Base-by-base conservation (phyloP, 2,329 filamentous ascomycete genomes). In the Lasiodiplodia hormozganensis region DNA sequence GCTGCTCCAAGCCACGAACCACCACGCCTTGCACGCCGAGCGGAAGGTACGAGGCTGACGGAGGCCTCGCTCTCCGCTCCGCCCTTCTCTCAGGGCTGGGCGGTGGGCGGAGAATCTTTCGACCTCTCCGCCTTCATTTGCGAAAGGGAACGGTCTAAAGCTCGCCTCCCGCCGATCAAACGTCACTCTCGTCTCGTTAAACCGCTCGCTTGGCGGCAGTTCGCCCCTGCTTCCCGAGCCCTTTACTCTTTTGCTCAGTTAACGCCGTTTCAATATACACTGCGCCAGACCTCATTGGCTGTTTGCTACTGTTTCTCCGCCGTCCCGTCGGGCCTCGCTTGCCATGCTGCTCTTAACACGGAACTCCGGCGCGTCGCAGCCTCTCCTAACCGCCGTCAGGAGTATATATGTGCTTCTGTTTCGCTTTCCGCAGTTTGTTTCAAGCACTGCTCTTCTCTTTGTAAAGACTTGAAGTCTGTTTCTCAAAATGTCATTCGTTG, bases 401-500 rank as follows among this genome's bases (percentile, higher is more conserved):
- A 62, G 43, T 68, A 68, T 68, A 68, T 68, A 68, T 58, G 56
- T 34, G 16, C 34, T 58, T 14, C 31, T 54, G 34, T 34, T 28
- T 58, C 34, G 54, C 21, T 31, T 49, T 40, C 43, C 28, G 14
- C 40, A n/a, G 66, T 36, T n/a, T 68, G 65, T 51, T 43, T 38
- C 10, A 52, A 7, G 14, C 25, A 57, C 65, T 67, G 36, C 57
- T 18, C 62, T 38, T 62, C 36, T 56, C 49, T 62, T 56, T 34
- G 28, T 62, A 12, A 34, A 36, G 53, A 38, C 65, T 60, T 68
- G 66, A 68, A 1, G 56, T 62, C 56, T 34, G 7, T 52, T 21
- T 43, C 62, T 14, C 62, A 62, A 25, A 40, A 68, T 68, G 66
- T 53, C 66, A 16, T 62, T 68, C 66, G 23, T 71, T 62, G 62